Percentiles rank a stretch among this genome's conserved stretches.
Conservation (phyloP, 2,329 filamentous ascomycete genomes). For the Ploettnerulaceae sp. region DNA sequence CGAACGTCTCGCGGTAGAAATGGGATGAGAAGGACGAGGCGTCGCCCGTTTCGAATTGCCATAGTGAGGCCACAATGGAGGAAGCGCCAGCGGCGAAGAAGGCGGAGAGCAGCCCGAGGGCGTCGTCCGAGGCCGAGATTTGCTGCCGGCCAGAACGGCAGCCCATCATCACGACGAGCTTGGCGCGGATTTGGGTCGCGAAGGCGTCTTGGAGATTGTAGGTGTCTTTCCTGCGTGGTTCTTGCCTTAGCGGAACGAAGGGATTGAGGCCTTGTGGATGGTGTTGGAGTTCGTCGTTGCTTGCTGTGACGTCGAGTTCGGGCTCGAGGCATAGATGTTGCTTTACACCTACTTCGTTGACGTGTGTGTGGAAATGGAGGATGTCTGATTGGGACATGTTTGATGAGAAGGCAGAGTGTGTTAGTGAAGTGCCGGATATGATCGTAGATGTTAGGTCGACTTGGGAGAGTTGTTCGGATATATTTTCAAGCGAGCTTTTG, state of each 20-base stretch:
- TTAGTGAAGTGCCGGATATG: not conserved
- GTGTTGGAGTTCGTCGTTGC: no score
- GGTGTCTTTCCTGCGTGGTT: not conserved
- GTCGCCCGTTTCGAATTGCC: not conserved
- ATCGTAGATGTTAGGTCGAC: not conserved
- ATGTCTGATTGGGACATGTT: not conserved
- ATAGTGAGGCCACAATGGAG: not conserved
- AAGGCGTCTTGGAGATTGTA: constrained; percentile 1
- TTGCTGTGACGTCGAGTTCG: not conserved
- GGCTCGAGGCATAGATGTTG: not conserved
- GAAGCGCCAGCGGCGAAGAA: not conserved
- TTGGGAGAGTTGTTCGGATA: not conserved
- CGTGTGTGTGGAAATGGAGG: not conserved
- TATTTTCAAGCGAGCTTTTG: not conserved
- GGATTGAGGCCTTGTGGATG: not conserved
- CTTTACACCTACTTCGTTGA: not conserved
- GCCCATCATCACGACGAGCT: not conserved
- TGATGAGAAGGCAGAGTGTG: not conserved
- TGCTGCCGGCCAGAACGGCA: not conserved
- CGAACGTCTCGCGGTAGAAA: not conserved
- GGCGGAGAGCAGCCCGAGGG: not conserved
- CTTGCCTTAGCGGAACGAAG: not conserved
- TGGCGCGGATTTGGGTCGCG: not conserved
- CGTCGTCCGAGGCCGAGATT: not conserved
- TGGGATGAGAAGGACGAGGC: not conserved